A percentile compares a stretch with the other conserved stretches of the same genome.
phyloP scores from a whole-genome alignment of 495 filamentous ascomycete species.

The Talaromyces adpressus region DNA sequence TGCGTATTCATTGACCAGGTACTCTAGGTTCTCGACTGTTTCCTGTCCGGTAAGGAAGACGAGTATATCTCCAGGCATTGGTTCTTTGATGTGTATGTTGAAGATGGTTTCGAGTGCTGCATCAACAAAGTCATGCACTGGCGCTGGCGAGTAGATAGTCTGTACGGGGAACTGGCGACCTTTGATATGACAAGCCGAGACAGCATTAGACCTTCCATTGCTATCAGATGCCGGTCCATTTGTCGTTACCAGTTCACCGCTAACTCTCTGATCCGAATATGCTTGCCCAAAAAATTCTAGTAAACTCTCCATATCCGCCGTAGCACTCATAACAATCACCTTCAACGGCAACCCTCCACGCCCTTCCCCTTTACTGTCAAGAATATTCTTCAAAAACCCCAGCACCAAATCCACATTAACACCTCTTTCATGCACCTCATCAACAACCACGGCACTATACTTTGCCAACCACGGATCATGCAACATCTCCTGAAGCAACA shows the following conservation, averaged over 20 bases:
- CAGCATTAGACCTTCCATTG: background rate
- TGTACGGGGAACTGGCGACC: constrained; percentile 86
- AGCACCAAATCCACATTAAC: constrained; percentile 89
- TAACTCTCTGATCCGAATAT: constrained; percentile 3
- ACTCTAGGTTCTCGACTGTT: constrained; percentile 76
- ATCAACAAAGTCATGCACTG: constrained; percentile 79
- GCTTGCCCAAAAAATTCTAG: constrained; percentile 61
- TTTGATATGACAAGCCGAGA: constrained; percentile 65
- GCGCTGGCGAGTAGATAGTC: constrained; percentile 65
- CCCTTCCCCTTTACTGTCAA: constrained; percentile 47
- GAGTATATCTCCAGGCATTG: constrained; percentile 86
- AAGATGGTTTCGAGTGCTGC: constrained; percentile 77
- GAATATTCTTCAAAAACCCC: constrained; percentile 76
- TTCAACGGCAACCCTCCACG: constrained; percentile 71
- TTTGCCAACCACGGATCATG: constrained; percentile 73
- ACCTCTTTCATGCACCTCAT: constrained; percentile 95
- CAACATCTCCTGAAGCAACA: constrained; percentile 91
- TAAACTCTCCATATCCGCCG: constrained; percentile 75
- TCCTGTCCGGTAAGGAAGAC: constrained; percentile 94
- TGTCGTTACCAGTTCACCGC: background rate
- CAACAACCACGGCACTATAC: constrained; percentile 87
- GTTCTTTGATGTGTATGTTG: constrained; percentile 79
- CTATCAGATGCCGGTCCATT: background rate
- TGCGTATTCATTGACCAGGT: constrained; percentile 73
- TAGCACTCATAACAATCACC: constrained; percentile 94